Evolutionary conservation across 345 rosid genomes (phyloP), one percentile per base, ranked within the genome.

Genomic region (Cardamine occulta): DNA sequence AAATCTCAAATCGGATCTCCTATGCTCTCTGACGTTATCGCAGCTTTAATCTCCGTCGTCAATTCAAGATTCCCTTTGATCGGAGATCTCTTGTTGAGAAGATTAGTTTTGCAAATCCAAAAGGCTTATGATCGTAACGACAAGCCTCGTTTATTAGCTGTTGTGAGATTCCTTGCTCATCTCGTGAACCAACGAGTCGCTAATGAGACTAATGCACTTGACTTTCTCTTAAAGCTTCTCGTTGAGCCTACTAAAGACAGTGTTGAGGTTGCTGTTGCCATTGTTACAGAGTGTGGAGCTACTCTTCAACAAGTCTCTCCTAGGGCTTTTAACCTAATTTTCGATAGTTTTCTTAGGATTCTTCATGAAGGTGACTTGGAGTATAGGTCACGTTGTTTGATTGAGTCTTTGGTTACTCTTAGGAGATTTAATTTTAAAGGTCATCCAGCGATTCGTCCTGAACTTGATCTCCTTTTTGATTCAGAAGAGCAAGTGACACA

Each of bases 1-100:
- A 93, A 86, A 74, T 93, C 95, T 21, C 78, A 86, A 63, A 86
- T 89, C 80, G 92, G 93, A 15, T 90, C 93, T 40, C 88, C 96
- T 1, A 73, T 67, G 6, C 86, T 86, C 64, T 83, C 96, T 2
- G 86, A 85, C 64, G 89, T 84, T 3, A 84, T 90, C 78, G 78
- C 91, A 3, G 91, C 91, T 26, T 52, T 86, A 59, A 87, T 78
- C 32, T 84, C 93, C 48, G 87, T 90, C 67, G 87, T 88, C 0
- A 88, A 90, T 70, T 84, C 89, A 13, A 83, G 84, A 64, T 85
- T 90, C 66, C 88, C 88, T 26, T 86, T 84, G 66, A 83, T 90
- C 37, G 91, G 93, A 4, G 86, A 82, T 31, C 85, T 88, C 34
- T 73, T 89, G 61, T 73, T 89, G 57, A 80, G 81, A 53, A 86